phyloP scores from a whole-genome alignment of 306 rosid genomes.

The Vigna unguiculata region DNA sequence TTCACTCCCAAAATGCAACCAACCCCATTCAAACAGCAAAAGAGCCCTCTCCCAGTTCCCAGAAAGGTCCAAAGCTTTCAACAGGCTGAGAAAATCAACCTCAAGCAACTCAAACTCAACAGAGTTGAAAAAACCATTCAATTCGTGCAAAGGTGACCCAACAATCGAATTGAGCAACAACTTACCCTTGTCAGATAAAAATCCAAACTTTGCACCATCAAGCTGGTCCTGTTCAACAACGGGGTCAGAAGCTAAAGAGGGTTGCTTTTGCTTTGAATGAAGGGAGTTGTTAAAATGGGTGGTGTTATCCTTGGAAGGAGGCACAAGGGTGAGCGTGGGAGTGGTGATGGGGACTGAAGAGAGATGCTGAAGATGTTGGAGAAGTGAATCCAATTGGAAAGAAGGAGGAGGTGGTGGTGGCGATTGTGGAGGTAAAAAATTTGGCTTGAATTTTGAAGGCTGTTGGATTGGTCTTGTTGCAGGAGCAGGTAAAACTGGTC shows the following conservation, averaged over 20 bases:
- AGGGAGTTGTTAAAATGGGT: slow-evolving; percentile 46
- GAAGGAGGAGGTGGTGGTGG: slow-evolving; percentile 60
- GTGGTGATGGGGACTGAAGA: slow-evolving; percentile 56
- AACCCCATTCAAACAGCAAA: slow-evolving; percentile 83
- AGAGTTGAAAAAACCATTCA: slow-evolving; percentile 63
- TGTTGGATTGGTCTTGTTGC: slow-evolving; percentile 58
- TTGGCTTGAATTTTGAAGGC: slow-evolving; percentile 64
- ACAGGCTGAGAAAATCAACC: slow-evolving; percentile 70
- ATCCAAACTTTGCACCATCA: slow-evolving; percentile 49
- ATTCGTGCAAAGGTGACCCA: slow-evolving; percentile 61
- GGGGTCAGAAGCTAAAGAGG: slow-evolving; percentile 46
- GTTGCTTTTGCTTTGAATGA: slow-evolving; percentile 54
- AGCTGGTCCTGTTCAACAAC: slow-evolving; percentile 34
- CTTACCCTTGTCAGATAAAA: slow-evolving; percentile 73
- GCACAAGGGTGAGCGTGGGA: slow-evolving; percentile 50
- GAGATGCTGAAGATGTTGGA: slow-evolving; percentile 77
- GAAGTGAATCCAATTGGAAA: slow-evolving; percentile 76
- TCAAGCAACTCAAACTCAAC: slow-evolving; percentile 65
- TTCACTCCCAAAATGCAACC: slow-evolving; percentile 52
- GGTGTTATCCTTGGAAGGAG: slow-evolving; percentile 41
- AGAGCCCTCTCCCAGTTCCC: slow-evolving; percentile 82
- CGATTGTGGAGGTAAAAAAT: slow-evolving; percentile 55
- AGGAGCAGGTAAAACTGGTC: slow-evolving; percentile 64
- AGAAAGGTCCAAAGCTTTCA: slow-evolving; percentile 81
- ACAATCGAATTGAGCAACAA: slow-evolving; percentile 68